Percentiles rank a stretch among this genome's conserved stretches.
Evolutionary conservation across 2,329 filamentous ascomycete genomes (phyloP).

Genomic region (Aspergillus oerlinghausenensis): DNA sequence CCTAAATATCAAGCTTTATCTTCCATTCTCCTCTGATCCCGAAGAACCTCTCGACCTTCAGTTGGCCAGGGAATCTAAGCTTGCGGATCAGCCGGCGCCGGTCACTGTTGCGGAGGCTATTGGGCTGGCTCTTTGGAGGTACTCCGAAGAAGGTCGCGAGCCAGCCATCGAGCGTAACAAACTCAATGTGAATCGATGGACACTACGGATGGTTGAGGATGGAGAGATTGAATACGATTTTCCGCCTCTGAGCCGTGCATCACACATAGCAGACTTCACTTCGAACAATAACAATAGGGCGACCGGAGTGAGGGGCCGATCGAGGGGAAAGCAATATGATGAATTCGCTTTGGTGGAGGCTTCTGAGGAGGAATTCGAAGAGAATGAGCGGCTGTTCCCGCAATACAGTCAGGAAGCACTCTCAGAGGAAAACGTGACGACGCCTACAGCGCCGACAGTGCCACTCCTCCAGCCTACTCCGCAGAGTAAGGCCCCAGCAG

Average conservation of each 20-base stretch:
- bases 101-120: constrained; percentile 61
- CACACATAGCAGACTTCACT: constrained; percentile 59
- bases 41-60: constrained; percentile 56
- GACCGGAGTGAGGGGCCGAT: constrained; percentile 48
- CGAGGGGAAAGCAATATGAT: constrained; percentile 61
- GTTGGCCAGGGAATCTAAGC: constrained; percentile 52
- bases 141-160: constrained; percentile 54
- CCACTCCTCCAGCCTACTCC: constrained; percentile 16
- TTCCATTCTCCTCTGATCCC: constrained; percentile 54
- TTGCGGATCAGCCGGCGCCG: constrained; percentile 42
- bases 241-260: constrained; percentile 53
- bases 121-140: constrained; percentile 58
- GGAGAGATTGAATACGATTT: constrained; percentile 65
- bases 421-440: constrained; percentile 26
- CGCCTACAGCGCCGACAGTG: constrained; percentile 18
- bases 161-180: constrained; percentile 50
- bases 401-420: constrained; percentile 39
- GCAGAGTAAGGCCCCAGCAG: constrained; percentile 19
- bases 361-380: constrained; percentile 49
- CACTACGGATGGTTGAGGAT: constrained; percentile 63
- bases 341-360: constrained; percentile 63
- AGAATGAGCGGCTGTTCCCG: constrained; percentile 56
- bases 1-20: constrained; percentile 60
- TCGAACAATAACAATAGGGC: constrained; percentile 65
- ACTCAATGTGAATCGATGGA: constrained; percentile 59